Evolutionary conservation across 805 yeast genomes (phyloP), one percentile per base, ranked within the genome.

Genomic region (Starmerella khaoyaiensis): DNA sequence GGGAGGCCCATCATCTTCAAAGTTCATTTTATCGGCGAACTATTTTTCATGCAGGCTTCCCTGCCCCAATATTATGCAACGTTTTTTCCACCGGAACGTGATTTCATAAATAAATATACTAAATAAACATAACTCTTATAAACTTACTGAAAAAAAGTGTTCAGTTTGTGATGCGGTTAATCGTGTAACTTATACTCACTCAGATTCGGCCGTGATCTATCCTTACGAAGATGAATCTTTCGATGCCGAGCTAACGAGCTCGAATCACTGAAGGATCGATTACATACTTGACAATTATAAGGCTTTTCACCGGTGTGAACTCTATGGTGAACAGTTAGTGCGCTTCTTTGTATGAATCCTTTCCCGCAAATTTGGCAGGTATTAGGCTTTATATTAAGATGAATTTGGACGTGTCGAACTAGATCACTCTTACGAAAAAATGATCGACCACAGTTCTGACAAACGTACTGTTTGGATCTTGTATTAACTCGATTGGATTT

Each of bases 241-340:
- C 79, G 69, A 57, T 82, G 93, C 42, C 95, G 68, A 5, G 94
- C 93, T 41, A 84, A 63, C 4, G 61, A 57, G 12, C 58, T 53
- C 10, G 61, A 57, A 39, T 58, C 62, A 35, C 60, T 54, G 37
- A 58, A 58, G 14, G 53, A 49, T 20, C 58, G 52, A 18, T 41
- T 45, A 39, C 65, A 61, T 12, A 49, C 44, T 12, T 62, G 55
- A 54, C 83, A 77, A 39, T 60, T 59, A 52, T 72, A 77, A 7
- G 84, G 84, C 47, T 76, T 76, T 51, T 75, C 83, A n/a, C 84
- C 84, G 0, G 83, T 76, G 55, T 83, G 94, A 5, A 80, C 77
- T 46, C 81, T 71, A 46, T 69, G 64, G 57, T 83, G 94, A 4
- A 86, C 82, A 45, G 75, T 77, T 38, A 82, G 62, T 1, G 90